Evolutionary conservation across 2,329 filamentous ascomycete species (phyloP), one percentile per base, ranked within the genome.

Genomic region (Ceratocystis cacaofunesta): DNA sequence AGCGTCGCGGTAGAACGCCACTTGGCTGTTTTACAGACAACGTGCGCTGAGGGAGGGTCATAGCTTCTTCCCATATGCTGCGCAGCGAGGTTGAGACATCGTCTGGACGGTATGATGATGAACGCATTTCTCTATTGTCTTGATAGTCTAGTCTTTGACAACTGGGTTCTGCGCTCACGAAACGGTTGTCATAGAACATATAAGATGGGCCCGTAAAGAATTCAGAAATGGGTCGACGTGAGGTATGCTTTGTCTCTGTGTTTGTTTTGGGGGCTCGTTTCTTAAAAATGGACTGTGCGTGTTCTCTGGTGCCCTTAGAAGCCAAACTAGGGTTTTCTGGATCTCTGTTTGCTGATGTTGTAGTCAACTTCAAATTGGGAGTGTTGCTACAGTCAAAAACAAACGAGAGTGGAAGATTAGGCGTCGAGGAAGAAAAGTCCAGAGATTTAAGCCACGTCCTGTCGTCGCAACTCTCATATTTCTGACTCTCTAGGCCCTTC

Each of bases 31-130:
- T 50, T 28, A 22, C 36, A 2, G 66, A 67, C 15, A 60, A 41
- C 30, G 62, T 67, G 58, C 66, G 66, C 25, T 58, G 61, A 10
- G 65, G 65, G 19, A 64, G 19, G 17, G 55, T 22, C 19, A 63
- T 5, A 44, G 61, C 65, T 19, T 61, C 62, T 25, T 61, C 48
- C 65, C 65, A 66, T 58, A 66, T 64, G 48, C 41, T 64, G 61
- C 43, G 61, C 28, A 66, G 19, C 3, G 62, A 61, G 8, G 52
- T 48, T 6, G 61, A 41, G 12, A 66, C 32, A 32, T 66, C 65
- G 30, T 64, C 62, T 3, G 65, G 61, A n/a, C 57, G 65, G 30
- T 58, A 30, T 32, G 55, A 58, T 28, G 61, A 63, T 22, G 61
- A 63, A n/a, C 28, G 55, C 57, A 64, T 64, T 36, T 58, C 36